Percentiles rank a stretch among this genome's conserved stretches.
Conservation (phyloP, 1,284 basidiomycete species). For the Trichosporon inkin region DNA sequence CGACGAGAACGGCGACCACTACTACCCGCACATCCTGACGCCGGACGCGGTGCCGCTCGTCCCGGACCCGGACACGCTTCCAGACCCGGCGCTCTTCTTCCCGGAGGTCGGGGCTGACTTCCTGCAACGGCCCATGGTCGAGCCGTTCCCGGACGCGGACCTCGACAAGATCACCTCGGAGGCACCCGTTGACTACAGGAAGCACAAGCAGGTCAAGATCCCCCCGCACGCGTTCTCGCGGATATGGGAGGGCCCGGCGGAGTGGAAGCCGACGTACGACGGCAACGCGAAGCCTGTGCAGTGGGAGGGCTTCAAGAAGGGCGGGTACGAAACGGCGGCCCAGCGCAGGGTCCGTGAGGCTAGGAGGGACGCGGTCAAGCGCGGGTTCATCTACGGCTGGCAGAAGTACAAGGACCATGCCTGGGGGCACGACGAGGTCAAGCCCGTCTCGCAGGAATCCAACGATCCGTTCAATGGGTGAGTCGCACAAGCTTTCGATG, state of each 20-base stretch:
- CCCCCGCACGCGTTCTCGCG: conserved; percentile 26
- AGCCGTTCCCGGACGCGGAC: conserved; percentile 29
- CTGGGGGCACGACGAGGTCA: conserved; percentile 51
- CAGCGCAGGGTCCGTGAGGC: conserved; percentile 30
- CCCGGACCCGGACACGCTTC: conserved; percentile 31
- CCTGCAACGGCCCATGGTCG: conserved; percentile 19
- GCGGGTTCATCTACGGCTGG: conserved; percentile 50
- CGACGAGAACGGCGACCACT: conserved; percentile 37
- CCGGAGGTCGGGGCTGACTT: conserved; percentile 34
- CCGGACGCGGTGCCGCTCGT: conserved; percentile 33
- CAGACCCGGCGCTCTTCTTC: conserved; percentile 29
- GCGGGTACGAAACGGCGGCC: conserved; percentile 29
- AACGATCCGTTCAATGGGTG: conserved; percentile 48
- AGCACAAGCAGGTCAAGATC: conserved; percentile 14
- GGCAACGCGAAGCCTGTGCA: conserved; percentile 27
- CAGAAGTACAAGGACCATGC: conserved; percentile 49
- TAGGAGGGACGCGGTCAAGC: conserved; percentile 45
- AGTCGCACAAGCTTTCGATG: conserved; percentile 9
- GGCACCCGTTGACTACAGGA: conserved; percentile 11
- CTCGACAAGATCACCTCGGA: conserved; percentile 34
- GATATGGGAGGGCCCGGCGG: conserved; percentile 36
- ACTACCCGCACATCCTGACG: conserved; percentile 19
- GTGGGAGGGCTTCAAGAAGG: conserved; percentile 31
- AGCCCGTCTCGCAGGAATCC: conserved; percentile 31
- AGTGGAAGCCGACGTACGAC: conserved; percentile 33